A percentile compares a stretch with the other conserved stretches of the same genome.
Evolutionary conservation across 2,329 filamentous ascomycete genomes (phyloP).

Genomic region (Delphinella strobiligena): DNA sequence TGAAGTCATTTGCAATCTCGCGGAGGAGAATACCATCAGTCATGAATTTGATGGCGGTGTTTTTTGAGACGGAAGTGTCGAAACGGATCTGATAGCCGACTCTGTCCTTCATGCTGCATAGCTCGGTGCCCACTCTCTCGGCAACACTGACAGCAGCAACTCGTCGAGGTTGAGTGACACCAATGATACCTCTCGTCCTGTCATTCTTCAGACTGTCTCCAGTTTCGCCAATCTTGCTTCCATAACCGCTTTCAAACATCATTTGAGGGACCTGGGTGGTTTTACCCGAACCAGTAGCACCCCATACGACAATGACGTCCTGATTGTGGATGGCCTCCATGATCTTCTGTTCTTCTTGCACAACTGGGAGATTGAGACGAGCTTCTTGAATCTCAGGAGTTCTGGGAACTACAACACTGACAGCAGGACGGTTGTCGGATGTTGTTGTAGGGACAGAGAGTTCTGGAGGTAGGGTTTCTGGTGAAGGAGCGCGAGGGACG

Average conservation of each 20-base stretch:
- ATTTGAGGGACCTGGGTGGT: conserved; percentile 97
- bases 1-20: conserved; percentile 81
- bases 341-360: conserved; percentile 90
- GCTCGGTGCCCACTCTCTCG: conserved; percentile 74
- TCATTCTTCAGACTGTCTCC: neutral
- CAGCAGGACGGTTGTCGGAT: conserved; percentile 53
- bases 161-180: conserved; percentile 84
- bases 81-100: conserved; percentile 92
- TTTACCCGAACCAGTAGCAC: conserved; percentile 92
- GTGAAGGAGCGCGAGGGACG: conserved; percentile 52
- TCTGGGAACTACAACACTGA: conserved; percentile 60
- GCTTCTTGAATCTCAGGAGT: conserved; percentile 63
- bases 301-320: conserved; percentile 80
- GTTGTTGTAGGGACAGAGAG: conserved; percentile 45
- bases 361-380: conserved; percentile 71
- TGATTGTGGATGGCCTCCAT: conserved; percentile 97
- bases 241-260: conserved; percentile 86
- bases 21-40: conserved; percentile 91
- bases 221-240: conserved; percentile 49
- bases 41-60: conserved; percentile 96
- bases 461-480: conserved; percentile 58
- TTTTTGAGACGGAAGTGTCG: conserved; percentile 65
- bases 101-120: conserved; percentile 62
- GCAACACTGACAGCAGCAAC: conserved; percentile 97
- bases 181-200: conserved; percentile 69